Conservation (phyloP, 2,329 filamentous ascomycete genomes). For the Knufia petricola region DNA sequence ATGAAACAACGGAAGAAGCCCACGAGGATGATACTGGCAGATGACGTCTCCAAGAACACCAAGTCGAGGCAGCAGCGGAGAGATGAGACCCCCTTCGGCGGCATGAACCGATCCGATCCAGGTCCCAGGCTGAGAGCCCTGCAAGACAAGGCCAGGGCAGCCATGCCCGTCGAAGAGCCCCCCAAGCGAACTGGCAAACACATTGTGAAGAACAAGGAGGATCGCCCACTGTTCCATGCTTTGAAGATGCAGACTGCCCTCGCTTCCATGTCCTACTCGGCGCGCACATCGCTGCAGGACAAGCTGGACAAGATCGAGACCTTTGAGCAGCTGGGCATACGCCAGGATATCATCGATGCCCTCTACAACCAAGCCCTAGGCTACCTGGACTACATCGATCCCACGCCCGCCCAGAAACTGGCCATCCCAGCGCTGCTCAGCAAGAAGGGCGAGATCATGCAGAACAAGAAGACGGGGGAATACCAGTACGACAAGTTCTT, state of each 20-base stretch:
- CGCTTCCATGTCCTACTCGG: constrained; percentile 64
- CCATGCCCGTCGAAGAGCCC: not conserved
- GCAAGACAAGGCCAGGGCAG: not conserved
- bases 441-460: constrained; percentile 28
- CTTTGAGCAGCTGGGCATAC: constrained; percentile 71
- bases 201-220: constrained; percentile 32
- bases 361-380: constrained; percentile 64
- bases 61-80: constrained; percentile 30
- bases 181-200: constrained; percentile 12
- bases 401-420: constrained; percentile 81
- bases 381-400: constrained; percentile 63
- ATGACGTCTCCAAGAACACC: constrained; percentile 25
- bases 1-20: constrained; percentile 33
- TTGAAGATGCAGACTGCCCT: constrained; percentile 88
- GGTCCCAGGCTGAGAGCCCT: constrained; percentile 20
- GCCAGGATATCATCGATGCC: constrained; percentile 61
- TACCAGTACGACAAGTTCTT: constrained; percentile 58
- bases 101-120: constrained; percentile 48
- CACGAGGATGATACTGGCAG: constrained; percentile 44
- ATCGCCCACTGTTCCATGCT: constrained; percentile 58
- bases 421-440: constrained; percentile 70
- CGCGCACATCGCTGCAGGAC: constrained; percentile 52
- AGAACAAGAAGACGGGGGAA: constrained; percentile 27
- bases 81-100: constrained; percentile 45
- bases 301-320: constrained; percentile 57